Evolutionary conservation across 192 early-diverging fungal genomes (phyloP), one percentile per base, ranked within the genome.

Genomic region (Lobosporangium transversale): DNA sequence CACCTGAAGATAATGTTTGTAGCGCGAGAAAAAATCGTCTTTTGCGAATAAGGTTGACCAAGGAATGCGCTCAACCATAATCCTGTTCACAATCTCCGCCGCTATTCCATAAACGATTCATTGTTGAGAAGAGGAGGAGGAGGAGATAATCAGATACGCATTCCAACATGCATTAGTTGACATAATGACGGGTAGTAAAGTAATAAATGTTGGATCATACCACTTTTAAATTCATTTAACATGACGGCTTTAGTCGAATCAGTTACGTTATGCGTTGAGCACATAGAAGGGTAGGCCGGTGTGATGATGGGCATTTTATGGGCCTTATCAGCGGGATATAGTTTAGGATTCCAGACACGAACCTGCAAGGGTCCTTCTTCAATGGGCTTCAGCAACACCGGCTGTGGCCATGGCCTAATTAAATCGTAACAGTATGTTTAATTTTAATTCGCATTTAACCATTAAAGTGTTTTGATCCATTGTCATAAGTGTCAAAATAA

Each of bases 251-350:
- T 87, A 0, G 97, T 98, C 4, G 94, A 97, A 53, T 83, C 67
- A 2, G 93, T 95, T 14, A 99, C 96, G 68, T 98, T 99, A 80
- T 98, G 96, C 3, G 97, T 99, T 4, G 96, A 89, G 78, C 96
- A 98, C 95, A 97, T 98, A 24, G 94, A 95, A 29, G 97, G 97
- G 63, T 99, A 99, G 3, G 97, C 95, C 5, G 97, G 97, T 11
- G 97, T 99, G 67, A 99, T 99, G 58, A 99, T 94, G 8, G 97
- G 97, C 95, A 99, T 97, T 24, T 88, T 84, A 75, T 99, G 97
- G 7, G 70, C 83, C 58, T 81, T 83, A 69, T 99, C 95, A 9
- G 83, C 81, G 0, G 88, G 85, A 78, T 97, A 95, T 4, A 95
- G 58, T 78, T 88, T 88, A 53, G 97, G 96, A 74, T 99, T 99